Base-by-base conservation (phyloP, 192 early-diverging fungal species). In the Coemansia sp. region DNA sequence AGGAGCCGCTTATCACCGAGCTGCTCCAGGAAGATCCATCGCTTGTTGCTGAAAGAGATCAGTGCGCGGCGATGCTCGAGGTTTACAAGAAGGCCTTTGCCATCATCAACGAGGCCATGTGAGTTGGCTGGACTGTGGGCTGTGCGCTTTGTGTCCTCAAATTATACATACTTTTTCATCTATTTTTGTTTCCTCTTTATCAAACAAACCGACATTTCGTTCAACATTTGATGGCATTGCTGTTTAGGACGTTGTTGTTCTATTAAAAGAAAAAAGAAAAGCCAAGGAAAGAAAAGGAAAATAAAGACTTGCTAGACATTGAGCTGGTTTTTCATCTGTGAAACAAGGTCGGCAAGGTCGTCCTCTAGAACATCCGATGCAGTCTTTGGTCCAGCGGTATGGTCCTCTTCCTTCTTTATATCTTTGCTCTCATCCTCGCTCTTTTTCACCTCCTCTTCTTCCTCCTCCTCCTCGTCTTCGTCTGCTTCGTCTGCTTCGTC, bases 51-150 rank as follows among this genome's bases (percentile, higher is more conserved):
- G 89, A 91, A 79, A 85, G 91, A 23, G 84, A 86, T 66, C 89
- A 92, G 81, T 89, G 89, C 66, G 86, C 88, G 41, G 84, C 85
- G 2, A 86, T 91, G 87, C 81, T 92, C 15, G 88, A 90, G 57
- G 89, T 92, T 9, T 92, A 88, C 75, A 87, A 86, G 66, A 86
- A 89, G 67, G 89, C 91, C 4, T 91, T 91, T 82, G 86, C 87
- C 32, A 81, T 75, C 34, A 75, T 81, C 70, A 81, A 81, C 59
- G 79, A 81, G 34, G 74, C 79, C 48, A 79, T 79, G 76, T 79
- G 71, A 52, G 19, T 20, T 25, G 11, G 42, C 15, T 45, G 42
- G 10, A 7, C 17, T 17, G 14, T 14, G 9, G 9, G 36, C 41
- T 14, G 14, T 17, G 9, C 17, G 5, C 42, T 17, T 13, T 45